Percentiles rank a stretch among this genome's conserved stretches.
Evolutionary conservation across 345 rosid genomes (phyloP).

Genomic region (Carallia pectinifolia): DNA sequence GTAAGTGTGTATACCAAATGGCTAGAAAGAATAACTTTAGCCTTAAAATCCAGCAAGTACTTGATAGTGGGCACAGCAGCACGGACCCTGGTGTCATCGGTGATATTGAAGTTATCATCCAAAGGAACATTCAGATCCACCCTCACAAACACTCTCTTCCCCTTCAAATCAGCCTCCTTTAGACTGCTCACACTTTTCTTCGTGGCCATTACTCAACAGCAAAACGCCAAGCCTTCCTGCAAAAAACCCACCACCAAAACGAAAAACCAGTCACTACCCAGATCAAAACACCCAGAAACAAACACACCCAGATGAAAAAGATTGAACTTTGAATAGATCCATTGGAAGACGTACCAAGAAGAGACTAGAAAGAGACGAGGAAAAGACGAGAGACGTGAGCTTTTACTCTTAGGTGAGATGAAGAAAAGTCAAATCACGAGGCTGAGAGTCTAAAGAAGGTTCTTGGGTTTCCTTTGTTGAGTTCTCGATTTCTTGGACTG

Average conservation of each 20-base stretch:
- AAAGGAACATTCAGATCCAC: conserved; percentile 38
- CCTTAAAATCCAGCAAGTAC: conserved; percentile 23
- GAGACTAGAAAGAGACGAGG: neutral
- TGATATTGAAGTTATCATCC: conserved; percentile 31
- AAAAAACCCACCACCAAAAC: neutral
- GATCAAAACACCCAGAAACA: neutral
- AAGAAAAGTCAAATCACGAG: neutral
- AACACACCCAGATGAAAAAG: conserved; percentile 9
- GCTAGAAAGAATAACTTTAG: conserved; percentile 25
- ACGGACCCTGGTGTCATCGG: conserved; percentile 36
- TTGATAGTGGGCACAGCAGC: conserved; percentile 41
- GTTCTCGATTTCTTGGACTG: too few relatives aligned
- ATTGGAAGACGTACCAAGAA: too few relatives aligned
- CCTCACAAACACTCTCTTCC: conserved; percentile 64
- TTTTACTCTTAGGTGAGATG: neutral
- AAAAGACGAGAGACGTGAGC: too few relatives aligned
- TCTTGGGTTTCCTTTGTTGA: neutral
- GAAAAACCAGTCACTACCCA: neutral
- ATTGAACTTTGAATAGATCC: neutral
- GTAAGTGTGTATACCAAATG: conserved; percentile 25
- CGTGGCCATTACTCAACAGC: conserved; percentile 21
- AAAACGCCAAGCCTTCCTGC: neutral
- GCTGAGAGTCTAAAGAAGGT: neutral
- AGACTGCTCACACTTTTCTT: conserved; percentile 54
- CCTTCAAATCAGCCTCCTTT: conserved; percentile 56